Percentiles rank a stretch among this genome's conserved stretches.
These are phyloP conservation scores for Magnusiomyces clavatus DNA, from an alignment of 1,139 yeast species.

Conservation along the genomic window DNA sequence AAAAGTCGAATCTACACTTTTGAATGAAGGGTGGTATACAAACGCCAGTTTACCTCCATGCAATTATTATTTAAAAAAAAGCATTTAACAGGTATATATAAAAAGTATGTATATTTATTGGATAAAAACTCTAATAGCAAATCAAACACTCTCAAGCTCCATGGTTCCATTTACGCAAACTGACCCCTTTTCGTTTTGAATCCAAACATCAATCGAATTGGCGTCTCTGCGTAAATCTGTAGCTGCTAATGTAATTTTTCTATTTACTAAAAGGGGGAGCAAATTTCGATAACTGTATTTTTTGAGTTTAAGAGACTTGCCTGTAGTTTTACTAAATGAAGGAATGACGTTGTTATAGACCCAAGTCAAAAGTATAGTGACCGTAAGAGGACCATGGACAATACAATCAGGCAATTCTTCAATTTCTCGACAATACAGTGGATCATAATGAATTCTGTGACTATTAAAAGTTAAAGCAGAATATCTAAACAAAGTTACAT, in stretches of 20 bases:
- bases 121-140: too few relatives aligned
- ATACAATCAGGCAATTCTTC: conserved; percentile 60
- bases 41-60: conserved; percentile 10
- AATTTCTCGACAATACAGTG: conserved; percentile 39
- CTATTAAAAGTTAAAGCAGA: conserved; percentile 73
- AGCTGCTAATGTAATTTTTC: conserved; percentile 27
- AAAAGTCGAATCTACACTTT: conserved; percentile 24
- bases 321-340: neutral
- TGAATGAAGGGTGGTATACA: conserved; percentile 14
- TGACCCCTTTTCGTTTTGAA: conserved; percentile 27
- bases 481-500: conserved; percentile 44
- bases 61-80: neutral
- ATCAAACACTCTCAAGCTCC: conserved; percentile 3
- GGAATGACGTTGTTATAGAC: conserved; percentile 24
- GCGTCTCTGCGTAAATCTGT: conserved; percentile 8
- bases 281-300: conserved; percentile 43
- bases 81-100: too few relatives aligned
- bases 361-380: conserved; percentile 52
- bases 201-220: conserved; percentile 27
- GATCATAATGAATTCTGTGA: conserved; percentile 74
- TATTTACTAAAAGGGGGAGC: conserved; percentile 40
- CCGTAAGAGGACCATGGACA: conserved; percentile 77
- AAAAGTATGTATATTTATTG: too few relatives aligned
- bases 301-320: conserved; percentile 21
- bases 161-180: conserved; percentile 21